phyloP scores from a whole-genome alignment of 2,329 filamentous ascomycete genomes.

The Paecilomyces variotii region DNA sequence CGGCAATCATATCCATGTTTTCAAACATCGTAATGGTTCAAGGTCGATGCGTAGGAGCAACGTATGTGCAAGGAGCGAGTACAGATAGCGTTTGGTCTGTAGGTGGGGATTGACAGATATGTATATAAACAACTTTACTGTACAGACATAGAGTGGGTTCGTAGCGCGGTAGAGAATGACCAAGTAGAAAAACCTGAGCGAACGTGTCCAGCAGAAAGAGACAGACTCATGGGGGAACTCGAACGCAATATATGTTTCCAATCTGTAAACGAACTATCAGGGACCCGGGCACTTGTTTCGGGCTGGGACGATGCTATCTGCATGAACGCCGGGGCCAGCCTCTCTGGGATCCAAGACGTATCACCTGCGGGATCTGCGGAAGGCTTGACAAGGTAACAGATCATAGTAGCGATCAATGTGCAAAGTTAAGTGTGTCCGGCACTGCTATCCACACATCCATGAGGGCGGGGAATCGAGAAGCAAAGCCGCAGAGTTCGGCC shows the following conservation, averaged over 20 bases:
- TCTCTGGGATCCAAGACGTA: conserved; percentile 16
- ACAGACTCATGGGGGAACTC: not conserved
- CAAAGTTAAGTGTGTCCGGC: conserved; percentile 5
- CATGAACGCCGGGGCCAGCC: conserved; percentile 9
- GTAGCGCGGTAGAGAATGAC: conserved; percentile 2
- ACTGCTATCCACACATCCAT: conserved; percentile 1
- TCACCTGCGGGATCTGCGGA: conserved; percentile 14
- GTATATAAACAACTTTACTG: conserved; percentile 1
- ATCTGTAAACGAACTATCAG: not conserved
- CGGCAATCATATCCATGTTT: conserved; percentile 21
- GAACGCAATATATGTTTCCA: conserved; percentile 4
- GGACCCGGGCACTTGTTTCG: conserved; percentile 5
- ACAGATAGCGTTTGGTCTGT: too few species aligned
- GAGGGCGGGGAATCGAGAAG: conserved; percentile 2
- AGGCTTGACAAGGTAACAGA: conserved; percentile 14
- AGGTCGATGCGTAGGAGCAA: not conserved
- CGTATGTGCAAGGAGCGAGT: conserved; percentile 1
- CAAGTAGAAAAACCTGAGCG: conserved; percentile 1
- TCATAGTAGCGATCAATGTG: conserved; percentile 9
- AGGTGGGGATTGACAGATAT: not conserved
- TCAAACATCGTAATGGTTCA: conserved; percentile 18
- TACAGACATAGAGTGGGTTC: not conserved
- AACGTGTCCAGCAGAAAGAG: conserved; percentile 1
- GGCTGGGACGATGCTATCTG: conserved; percentile 6
- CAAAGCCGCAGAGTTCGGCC: conserved; percentile 11